Conservation (phyloP, 441 rosid genomes). For the Corymbia citriodora region DNA sequence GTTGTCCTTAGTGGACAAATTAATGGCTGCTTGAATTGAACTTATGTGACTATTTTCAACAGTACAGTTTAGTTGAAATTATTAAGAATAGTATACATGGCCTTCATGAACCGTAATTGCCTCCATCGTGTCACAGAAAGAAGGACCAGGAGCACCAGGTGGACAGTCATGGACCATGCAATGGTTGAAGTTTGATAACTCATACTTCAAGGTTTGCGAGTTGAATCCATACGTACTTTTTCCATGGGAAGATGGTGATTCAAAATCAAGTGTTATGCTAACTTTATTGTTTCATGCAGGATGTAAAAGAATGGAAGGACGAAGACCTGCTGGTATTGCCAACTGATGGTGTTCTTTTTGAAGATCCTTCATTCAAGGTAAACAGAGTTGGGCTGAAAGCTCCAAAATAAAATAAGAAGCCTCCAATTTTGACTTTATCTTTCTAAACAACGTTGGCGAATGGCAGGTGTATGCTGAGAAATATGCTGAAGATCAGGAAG, state of each 20-base stretch:
- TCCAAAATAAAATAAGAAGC: background rate
- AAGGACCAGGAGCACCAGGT: constrained; percentile 96
- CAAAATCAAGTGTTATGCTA: background rate
- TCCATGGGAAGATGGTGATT: background rate
- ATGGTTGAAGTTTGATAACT: constrained; percentile 94
- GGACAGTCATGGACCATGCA: constrained; percentile 95
- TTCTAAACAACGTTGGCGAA: constrained; percentile 7
- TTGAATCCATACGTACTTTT: background rate
- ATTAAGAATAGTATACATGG: background rate
- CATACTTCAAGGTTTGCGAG: constrained; percentile 80
- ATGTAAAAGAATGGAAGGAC: constrained; percentile 65
- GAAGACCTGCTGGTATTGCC: constrained; percentile 86
- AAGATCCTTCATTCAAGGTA: constrained; percentile 92
- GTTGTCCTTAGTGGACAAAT: background rate
- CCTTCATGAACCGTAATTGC: background rate
- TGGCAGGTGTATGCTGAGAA: constrained; percentile 84
- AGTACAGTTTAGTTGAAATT: background rate
- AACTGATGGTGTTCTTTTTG: constrained; percentile 88
- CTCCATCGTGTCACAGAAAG: constrained; percentile 50
- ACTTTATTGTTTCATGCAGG: constrained; percentile 34
- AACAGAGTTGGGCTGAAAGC: background rate
- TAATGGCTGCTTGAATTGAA: background rate
- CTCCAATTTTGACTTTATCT: background rate
- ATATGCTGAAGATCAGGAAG: constrained; percentile 78
- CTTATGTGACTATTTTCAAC: background rate